Evolutionary conservation across 257 asterid species (phyloP), one percentile per base, ranked within the genome.

Genomic region (Nicotiana attenuata): DNA sequence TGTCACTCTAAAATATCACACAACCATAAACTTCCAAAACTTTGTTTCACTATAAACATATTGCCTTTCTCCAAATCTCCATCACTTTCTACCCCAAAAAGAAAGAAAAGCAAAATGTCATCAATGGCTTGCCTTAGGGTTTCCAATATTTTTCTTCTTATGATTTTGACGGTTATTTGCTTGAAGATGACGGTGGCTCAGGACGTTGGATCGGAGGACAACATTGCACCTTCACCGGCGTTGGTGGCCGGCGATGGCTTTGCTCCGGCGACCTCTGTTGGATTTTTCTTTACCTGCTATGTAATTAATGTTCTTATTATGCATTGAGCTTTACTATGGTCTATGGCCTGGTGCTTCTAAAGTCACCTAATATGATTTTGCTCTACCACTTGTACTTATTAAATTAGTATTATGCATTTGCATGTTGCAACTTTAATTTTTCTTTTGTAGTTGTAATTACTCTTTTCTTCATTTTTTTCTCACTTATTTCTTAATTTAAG

Each of bases 191-290:
- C 13, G 7, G 1, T 66, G 60, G 78, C 78, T 22, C 78, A 73
- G 47, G 15, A 73, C 35, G 22, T 71, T 14, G 78, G 28, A 13
- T 45, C 35, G 4, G 78, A 50, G 56, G 56, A 22, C 22, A 71
- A 71, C 24, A 71, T 45, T 45, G 60, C 78, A 71, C 78, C 60
- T 71, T 20, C 78, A 20, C 78, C 78, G 38, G 56, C 56, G 31
- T 5, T 41, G 57, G 59, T 17, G 22, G 11, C 77, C 77, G 77
- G 78, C 59, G 60, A 22, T 22, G 60, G 78, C 22, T 71, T 71
- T 71, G 60, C 3, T 45, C 78, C 60, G 78, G 60, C 78, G 14
- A 22, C 20, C 20, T 22, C 38, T 71, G 2, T 22, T 4, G 38
- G 22, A 22, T 16, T 71, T 20, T 22, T 13, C 38, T 22, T 71